A percentile compares a stretch with the other conserved stretches of the same genome.
Evolutionary conservation across 805 yeast genomes (phyloP).

Genomic region (Vanderwaltozyma tropicalis): DNA sequence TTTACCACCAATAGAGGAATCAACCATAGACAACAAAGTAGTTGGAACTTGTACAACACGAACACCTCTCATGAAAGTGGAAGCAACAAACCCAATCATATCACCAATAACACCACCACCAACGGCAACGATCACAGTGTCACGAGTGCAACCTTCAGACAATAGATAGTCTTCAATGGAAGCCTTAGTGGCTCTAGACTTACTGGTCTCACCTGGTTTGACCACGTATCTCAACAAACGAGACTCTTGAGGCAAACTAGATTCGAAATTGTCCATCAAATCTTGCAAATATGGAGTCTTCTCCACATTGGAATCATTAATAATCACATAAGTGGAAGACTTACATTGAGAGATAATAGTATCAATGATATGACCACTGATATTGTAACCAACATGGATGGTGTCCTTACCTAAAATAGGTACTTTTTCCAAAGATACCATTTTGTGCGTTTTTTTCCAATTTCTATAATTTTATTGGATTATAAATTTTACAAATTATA

Average conservation of each 20-base stretch:
- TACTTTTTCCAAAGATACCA: constrained; percentile 38
- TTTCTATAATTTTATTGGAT: neutral
- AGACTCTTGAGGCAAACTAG: constrained; percentile 38
- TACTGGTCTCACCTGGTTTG: constrained; percentile 88
- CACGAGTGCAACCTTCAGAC: constrained; percentile 83
- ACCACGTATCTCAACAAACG: constrained; percentile 67
- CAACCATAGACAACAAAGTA: constrained; percentile 91
- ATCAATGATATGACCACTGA: constrained; percentile 60
- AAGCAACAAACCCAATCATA: constrained; percentile 98
- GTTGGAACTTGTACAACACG: constrained; percentile 92
- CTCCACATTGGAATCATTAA: constrained; percentile 76
- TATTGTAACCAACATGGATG: constrained; percentile 83
- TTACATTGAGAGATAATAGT: constrained; percentile 52
- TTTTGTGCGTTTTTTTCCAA: neutral
- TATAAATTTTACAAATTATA: too few relatives aligned
- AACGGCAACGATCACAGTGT: constrained; percentile 84
- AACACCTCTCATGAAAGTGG: constrained; percentile 97
- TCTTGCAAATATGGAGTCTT: constrained; percentile 50
- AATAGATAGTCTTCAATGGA: constrained; percentile 84
- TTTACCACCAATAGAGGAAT: constrained; percentile 95
- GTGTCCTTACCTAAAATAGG: constrained; percentile 71
- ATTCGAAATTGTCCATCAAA: constrained; percentile 35
- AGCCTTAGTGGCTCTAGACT: constrained; percentile 82
- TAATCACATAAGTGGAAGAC: constrained; percentile 85
- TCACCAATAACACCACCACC: constrained; percentile 99